Evolutionary conservation across 306 rosid genomes (phyloP).

Genomic region (Argentina anserina): DNA sequence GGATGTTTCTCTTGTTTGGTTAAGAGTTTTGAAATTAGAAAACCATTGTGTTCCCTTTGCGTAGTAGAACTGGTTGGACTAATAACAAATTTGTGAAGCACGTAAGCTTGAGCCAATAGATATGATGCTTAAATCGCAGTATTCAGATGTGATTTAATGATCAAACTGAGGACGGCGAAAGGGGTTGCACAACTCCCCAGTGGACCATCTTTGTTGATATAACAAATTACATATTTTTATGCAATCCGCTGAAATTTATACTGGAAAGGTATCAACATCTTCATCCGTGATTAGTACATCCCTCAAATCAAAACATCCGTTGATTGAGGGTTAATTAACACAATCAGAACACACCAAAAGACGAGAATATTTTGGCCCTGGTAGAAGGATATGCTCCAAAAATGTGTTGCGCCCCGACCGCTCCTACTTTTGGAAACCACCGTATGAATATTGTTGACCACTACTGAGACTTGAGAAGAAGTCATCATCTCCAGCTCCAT

Average conservation of each 20-base stretch:
- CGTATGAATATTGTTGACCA: constrained; percentile 60
- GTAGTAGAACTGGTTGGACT: no score
- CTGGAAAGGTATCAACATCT: not conserved
- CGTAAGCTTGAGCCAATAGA: not conserved
- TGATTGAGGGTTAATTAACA: constrained; percentile 32
- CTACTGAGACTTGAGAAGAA: constrained; percentile 59
- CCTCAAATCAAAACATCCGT: constrained; percentile 17
- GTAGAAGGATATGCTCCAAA: constrained; percentile 30
- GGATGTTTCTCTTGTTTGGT: not conserved
- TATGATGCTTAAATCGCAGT: not conserved
- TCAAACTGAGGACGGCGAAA: not conserved
- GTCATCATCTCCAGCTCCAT: constrained; percentile 47
- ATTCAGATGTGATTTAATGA: not conserved
- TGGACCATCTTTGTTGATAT: not conserved
- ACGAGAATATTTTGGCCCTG: constrained; percentile 26
- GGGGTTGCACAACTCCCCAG: not conserved
- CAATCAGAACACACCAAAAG: constrained; percentile 33
- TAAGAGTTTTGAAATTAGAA: no score
- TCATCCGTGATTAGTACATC: constrained; percentile 13
- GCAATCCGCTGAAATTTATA: not conserved
- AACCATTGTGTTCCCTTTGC: no score
- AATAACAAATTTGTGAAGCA: not conserved
- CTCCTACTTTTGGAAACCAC: constrained; percentile 77
- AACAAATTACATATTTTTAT: not conserved
- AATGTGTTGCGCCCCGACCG: constrained; percentile 29